Base-by-base conservation (phyloP, 176 grass and related monocot species). In the Poa annua region DNA sequence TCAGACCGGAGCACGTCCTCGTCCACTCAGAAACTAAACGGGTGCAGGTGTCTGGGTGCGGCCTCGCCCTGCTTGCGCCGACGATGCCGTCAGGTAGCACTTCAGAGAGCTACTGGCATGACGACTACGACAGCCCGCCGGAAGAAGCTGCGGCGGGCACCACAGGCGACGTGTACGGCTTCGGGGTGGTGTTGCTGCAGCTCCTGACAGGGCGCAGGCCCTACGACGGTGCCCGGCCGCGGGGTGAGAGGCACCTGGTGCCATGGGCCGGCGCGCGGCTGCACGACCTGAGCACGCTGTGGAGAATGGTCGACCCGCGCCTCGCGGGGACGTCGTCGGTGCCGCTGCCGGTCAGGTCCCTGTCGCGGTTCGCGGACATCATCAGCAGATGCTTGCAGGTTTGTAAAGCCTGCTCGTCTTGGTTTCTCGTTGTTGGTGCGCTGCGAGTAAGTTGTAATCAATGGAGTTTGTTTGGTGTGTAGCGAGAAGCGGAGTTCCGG, bases 291-390 rank as follows among this genome's bases (percentile, higher is more conserved):
- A 73, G 71, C 57, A 41, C 84, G 71, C 71, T 94, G 84, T 29
- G 34, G 63, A 82, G 33, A 75, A 94, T 94, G 92, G 73, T 76
- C 26, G 84, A 94, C 72, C 84, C 92, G 16, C 55, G 79, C 32
- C 83, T 89, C 66, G 53, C 38, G 50, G 63, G 7, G 22, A 14
- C 15, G 14, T 13, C 15, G 14, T 13, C 5, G 25, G 1, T 4
- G 55, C 25, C 36, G 57, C 42, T 21, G 79, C 16, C 64, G 15
- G 86, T 89, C 38, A 87, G 84, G 85, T 94, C 92, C 14, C 26
- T 94, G 17, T 94, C 92, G 10, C 84, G 89, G 42, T 87, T 94
- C 80, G 89, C 89, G 1, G 92, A 94, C 74, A 66, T 94, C 78
- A 82, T 94, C 79, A 74, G 86, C 69, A 84, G 89, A 32, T 91